Conservation (phyloP, 768 basidiomycete genomes). For the Auricularia auricula-judae region DNA sequence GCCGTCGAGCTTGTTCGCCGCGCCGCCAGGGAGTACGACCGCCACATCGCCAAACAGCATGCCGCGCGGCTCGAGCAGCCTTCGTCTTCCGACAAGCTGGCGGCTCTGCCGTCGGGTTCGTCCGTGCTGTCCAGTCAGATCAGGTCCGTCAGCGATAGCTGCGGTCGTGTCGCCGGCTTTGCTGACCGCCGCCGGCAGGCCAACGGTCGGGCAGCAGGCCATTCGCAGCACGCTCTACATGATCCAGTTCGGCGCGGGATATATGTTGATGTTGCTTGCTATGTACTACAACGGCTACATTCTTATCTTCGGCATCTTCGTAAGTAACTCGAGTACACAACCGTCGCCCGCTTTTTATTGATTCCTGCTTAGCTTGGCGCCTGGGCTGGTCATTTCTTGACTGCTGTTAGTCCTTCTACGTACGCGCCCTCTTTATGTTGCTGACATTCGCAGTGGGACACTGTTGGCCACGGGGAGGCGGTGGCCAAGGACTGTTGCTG, state of each 20-base stretch:
- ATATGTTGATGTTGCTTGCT: constrained; percentile 20
- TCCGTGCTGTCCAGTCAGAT: neutral
- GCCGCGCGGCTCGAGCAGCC: neutral
- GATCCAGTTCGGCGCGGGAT: constrained; percentile 18
- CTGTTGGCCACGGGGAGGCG: neutral
- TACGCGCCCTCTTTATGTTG: neutral
- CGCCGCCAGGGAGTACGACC: constrained; percentile 18
- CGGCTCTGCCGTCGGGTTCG: neutral
- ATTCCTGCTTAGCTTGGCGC: neutral
- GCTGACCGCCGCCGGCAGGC: constrained; percentile 8
- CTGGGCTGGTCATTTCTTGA: neutral
- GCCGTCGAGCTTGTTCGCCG: constrained; percentile 17
- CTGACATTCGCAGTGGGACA: neutral
- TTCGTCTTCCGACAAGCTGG: neutral
- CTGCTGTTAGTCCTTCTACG: neutral
- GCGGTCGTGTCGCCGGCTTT: neutral
- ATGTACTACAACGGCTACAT: constrained; percentile 22
- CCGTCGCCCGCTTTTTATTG: neutral
- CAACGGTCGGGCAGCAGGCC: constrained; percentile 16
- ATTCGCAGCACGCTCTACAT: constrained; percentile 15
- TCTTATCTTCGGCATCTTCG: constrained; percentile 18
- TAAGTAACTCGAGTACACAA: constrained; percentile 6
- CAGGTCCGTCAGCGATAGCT: neutral
- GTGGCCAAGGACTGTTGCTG: neutral
- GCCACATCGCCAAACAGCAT: constrained; percentile 9